Evolutionary conservation across 805 yeast genomes (phyloP), one percentile per base, ranked within the genome.

Genomic region (Nakazawaea populi): DNA sequence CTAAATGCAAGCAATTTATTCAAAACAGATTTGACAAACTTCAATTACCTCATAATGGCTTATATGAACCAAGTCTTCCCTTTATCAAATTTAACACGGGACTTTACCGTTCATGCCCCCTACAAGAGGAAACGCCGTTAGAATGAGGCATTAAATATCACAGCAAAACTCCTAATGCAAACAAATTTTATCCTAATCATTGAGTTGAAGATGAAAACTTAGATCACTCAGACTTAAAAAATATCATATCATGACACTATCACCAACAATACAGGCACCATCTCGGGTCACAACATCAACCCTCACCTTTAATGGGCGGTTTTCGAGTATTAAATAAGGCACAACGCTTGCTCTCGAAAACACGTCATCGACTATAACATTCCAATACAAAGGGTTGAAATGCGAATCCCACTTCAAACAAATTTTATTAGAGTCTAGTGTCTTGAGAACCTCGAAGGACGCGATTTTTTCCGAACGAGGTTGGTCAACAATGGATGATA

Each of bases 191-290:
- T 18, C 24, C 24, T 18, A 2, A 18, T 18, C 24, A 18, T 18
- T 18, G 24, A 18, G 24, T 18, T 18, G 24, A 18, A 3, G 24
- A 18, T 18, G 24, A 18, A 18, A 18, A 18, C 24, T 3, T 18
- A 18, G 24, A 18, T 18, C 24, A 18, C 24, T 18, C 2, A 18
- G 24, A 18, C 24, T 2, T 2, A 18, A 18, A 18, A 18, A 18
- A 18, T 2, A 18, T 18, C 28, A 35, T 34, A 35, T 7, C 1
- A 29, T 14, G 4, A 35, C 32, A 9, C 12, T n/a, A 42, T 51
- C 53, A 28, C 53, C 53, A 29, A 36, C 29, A 9, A 49, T 47
- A 32, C 45, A 37, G 29, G 39, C 48, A 14, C 55, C 55, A 52
- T 45, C 42, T n/a, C 49, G n/a, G 10, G 14, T 52, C 6, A 52